Conservation (phyloP, 495 filamentous ascomycete genomes). For the Trichoderma orchidacearum region DNA sequence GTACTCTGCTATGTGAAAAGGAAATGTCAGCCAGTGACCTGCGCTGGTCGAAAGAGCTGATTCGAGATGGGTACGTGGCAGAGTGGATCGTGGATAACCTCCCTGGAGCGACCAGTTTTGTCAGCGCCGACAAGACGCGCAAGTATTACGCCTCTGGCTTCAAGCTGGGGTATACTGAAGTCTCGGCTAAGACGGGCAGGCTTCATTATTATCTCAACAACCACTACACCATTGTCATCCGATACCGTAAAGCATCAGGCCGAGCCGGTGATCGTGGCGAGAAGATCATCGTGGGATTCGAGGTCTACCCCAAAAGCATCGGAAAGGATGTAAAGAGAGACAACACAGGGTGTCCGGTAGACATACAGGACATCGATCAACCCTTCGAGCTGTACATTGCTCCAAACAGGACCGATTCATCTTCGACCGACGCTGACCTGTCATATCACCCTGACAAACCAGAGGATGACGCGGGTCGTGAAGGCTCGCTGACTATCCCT, state of each 20-base stretch:
- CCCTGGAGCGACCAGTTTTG: constrained; percentile 84
- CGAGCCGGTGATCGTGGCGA: constrained; percentile 52
- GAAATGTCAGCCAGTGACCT: constrained; percentile 52
- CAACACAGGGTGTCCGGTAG: constrained; percentile 49
- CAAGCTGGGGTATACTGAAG: constrained; percentile 74
- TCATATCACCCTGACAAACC: constrained; percentile 41
- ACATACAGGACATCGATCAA: constrained; percentile 46
- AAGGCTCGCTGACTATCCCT: constrained; percentile 60
- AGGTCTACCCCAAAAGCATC: constrained; percentile 85
- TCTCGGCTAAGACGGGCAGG: constrained; percentile 42
- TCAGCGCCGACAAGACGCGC: constrained; percentile 73
- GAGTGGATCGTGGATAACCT: constrained; percentile 97
- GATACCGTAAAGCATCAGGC: constrained; percentile 65
- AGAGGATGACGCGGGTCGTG: constrained; percentile 44
- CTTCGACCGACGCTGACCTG: constrained; percentile 42
- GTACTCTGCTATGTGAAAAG: constrained; percentile 59
- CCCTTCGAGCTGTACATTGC: constrained; percentile 56
- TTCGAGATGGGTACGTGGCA: constrained; percentile 72
- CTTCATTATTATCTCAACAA: constrained; percentile 78
- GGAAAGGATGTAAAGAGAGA: constrained; percentile 41
- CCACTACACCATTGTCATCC: constrained; percentile 78
- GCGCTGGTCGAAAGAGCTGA: constrained; percentile 57
- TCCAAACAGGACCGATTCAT: constrained; percentile 43
- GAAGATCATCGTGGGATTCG: constrained; percentile 83
- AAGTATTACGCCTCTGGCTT: constrained; percentile 96